phyloP scores from a whole-genome alignment of 2,329 filamentous ascomycete genomes.

The Aspergillus cejpii region DNA sequence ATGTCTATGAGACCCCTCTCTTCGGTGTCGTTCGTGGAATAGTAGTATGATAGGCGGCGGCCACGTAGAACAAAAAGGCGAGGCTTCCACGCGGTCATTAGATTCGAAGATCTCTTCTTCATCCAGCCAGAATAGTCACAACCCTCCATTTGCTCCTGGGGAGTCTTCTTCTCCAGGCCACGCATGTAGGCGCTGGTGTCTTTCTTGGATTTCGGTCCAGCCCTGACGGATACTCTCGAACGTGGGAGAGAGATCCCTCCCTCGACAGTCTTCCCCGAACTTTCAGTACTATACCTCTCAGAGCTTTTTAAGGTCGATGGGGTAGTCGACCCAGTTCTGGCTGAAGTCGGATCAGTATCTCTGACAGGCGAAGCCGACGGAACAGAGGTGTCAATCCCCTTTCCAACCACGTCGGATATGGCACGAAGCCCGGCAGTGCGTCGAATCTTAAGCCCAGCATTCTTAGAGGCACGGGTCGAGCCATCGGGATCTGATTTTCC shows the following conservation, averaged over 20 bases:
- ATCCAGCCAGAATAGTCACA: conserved; percentile 98
- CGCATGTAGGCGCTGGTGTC: conserved; percentile 89
- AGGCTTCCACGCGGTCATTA: conserved; percentile 97
- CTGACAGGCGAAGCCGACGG: conserved; percentile 43
- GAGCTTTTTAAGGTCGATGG: conserved; percentile 63
- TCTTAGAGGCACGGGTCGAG: conserved; percentile 49
- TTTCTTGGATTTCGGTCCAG: conserved; percentile 69
- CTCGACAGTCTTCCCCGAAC: conserved; percentile 44
- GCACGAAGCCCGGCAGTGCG: conserved; percentile 67
- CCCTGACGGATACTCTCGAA: conserved; percentile 47
- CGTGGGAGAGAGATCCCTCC: conserved; percentile 45
- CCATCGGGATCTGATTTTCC: conserved; percentile 45
- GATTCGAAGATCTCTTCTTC: conserved; percentile 95
- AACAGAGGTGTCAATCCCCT: conserved; percentile 42
- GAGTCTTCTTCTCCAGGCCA: conserved; percentile 72
- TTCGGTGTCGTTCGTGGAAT: conserved; percentile 82
- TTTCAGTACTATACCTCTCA: conserved; percentile 68
- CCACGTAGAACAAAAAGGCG: conserved; percentile 92
- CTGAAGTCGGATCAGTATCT: conserved; percentile 57
- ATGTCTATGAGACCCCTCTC: conserved; percentile 97
- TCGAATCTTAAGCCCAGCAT: conserved; percentile 54
- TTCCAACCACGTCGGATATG: conserved; percentile 68
- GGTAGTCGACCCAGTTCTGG: conserved; percentile 67
- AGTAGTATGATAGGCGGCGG: conserved; percentile 88
- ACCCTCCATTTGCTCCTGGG: conserved; percentile 72